A percentile compares a stretch with the other conserved stretches of the same genome.
These are phyloP conservation scores for Talaromyces adpressus DNA, from an alignment of 495 filamentous ascomycete genomes.

Conservation along the genomic window DNA sequence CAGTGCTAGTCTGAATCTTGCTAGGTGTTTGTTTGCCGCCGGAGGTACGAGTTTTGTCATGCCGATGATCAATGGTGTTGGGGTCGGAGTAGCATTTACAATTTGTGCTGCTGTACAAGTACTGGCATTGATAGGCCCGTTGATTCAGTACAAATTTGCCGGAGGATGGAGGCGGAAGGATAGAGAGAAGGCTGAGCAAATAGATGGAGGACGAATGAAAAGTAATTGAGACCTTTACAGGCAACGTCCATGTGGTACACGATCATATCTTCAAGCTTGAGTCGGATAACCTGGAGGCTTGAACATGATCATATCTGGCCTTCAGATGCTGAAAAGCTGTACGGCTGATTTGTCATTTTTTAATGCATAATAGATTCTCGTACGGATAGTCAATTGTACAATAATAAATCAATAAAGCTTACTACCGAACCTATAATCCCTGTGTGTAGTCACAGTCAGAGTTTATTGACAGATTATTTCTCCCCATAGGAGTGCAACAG, in stretches of 20 bases:
- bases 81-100: conserved; percentile 35
- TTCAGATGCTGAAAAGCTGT: too few species aligned
- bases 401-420: too few species aligned
- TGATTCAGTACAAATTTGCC: conserved; percentile 35
- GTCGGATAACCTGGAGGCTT: too few species aligned
- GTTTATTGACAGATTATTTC: too few species aligned
- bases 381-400: too few species aligned
- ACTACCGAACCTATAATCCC: too few species aligned
- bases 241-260: not conserved
- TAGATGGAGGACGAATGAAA: not conserved
- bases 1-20: conserved; percentile 61
- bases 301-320: too few species aligned
- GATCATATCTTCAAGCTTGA: too few species aligned
- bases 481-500: too few species aligned
- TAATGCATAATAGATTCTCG: too few species aligned
- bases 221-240: not conserved
- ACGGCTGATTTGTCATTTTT: too few species aligned
- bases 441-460: too few species aligned
- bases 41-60: conserved; percentile 54
- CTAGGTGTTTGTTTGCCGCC: conserved; percentile 58
- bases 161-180: conserved; percentile 21
- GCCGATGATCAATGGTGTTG: conserved; percentile 55
- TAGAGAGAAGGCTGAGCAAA: not conserved
- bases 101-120: conserved; percentile 32
- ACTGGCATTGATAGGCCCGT: conserved; percentile 26